Conservation (phyloP, 768 basidiomycete species). For the Psilocybe subaeruginosa region DNA sequence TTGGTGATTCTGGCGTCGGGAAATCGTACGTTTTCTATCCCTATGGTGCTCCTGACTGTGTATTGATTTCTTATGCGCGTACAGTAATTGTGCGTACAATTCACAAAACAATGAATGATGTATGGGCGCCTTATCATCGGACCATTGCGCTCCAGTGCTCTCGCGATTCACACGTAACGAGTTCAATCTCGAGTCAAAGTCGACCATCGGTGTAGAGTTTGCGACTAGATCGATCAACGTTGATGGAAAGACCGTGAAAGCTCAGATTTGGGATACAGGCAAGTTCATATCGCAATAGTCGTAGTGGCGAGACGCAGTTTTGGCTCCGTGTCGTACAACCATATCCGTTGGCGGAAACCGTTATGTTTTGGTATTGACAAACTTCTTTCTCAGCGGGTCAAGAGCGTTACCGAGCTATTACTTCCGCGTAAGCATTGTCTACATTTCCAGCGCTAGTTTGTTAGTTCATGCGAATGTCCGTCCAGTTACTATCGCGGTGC, state of each 20-base stretch:
- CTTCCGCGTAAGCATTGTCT: conserved; percentile 75
- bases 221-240: conserved; percentile 94
- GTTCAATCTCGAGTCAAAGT: conserved; percentile 99
- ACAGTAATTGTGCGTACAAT: conserved; percentile 63
- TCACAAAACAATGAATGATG: not conserved
- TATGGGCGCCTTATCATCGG: not conserved
- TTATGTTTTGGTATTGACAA: conserved; percentile 4
- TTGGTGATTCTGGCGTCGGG: conserved; percentile 98
- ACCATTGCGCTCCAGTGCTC: conserved; percentile 66
- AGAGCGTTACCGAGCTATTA: conserved; percentile 97
- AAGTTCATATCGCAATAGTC: conserved; percentile 30
- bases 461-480: conserved; percentile 1
- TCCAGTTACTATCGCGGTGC: conserved; percentile 96
- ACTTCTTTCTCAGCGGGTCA: conserved; percentile 75
- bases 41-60: not conserved
- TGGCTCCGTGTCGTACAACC: not conserved
- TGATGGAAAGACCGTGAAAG: conserved; percentile 97
- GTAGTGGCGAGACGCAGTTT: conserved; percentile 12
- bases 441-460: not conserved
- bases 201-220: conserved; percentile 99
- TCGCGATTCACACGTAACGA: conserved; percentile 99
- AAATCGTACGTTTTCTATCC: conserved; percentile 82
- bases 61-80: conserved; percentile 11
- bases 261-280: conserved; percentile 99
- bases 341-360: not conserved